Evolutionary conservation across 768 basidiomycete species (phyloP), one percentile per base, ranked within the genome.

Genomic region (Nidularia pulvinata): DNA sequence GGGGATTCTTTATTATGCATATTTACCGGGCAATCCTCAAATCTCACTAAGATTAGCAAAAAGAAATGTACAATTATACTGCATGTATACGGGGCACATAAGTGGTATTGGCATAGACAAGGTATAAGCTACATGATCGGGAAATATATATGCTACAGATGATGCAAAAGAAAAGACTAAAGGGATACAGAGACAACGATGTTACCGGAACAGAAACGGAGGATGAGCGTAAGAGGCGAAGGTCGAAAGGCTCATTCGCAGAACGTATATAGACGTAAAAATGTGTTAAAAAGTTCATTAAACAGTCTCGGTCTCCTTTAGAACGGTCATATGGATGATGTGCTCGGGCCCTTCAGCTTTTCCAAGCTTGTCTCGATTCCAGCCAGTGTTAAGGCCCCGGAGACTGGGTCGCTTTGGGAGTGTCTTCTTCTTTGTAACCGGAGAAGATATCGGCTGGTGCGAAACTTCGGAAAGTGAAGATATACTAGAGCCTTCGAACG

Each of bases 401-500:
- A 50, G 30, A 30, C 49, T 50, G n/a, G 49, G 49, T 16, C 49
- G 49, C 25, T 42, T 50, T 39, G 49, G 36, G 6, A 37, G 6
- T 10, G 49, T n/a, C n/a, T n/a, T 42, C 7, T 42, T 50, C 36
- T 42, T 7, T 6, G 48, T 10, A 49, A n/a, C n/a, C n/a, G n/a
- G n/a, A n/a, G n/a, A n/a, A n/a, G n/a, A n/a, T 19, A 22, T 36
- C 7, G 49, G 16, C 16, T 7, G 11, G 6, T 33, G 19, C 7
- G 7, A 16, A 30, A 34, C 11, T 6, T 50, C 49, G 32, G 7
- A 14, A 19, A 34, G 6, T 6, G 37, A 37, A 6, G 49, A 37
- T n/a, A 50, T 42, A 30, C 37, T 50, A 30, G 49, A 50, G 6
- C 49, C 49, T 25, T 50, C 49, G 32, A 50, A 50, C 13, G 49